Evolutionary conservation across 139 green algal genomes (phyloP).

Genomic region (Coccomyxa sp.): DNA sequence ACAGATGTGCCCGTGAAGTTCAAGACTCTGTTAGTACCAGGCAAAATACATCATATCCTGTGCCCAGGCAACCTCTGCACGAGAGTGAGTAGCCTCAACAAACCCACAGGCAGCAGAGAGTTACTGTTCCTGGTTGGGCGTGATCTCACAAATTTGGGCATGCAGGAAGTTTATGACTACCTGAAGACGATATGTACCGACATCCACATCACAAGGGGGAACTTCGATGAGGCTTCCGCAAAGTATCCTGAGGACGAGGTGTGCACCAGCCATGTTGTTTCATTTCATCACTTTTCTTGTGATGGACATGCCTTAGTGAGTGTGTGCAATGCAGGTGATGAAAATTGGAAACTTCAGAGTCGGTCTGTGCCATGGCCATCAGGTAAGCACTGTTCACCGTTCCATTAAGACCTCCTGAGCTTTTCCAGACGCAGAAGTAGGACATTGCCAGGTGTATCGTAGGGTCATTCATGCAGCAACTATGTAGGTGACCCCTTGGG

Average conservation of each 20-base stretch:
- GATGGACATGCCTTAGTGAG: neutral
- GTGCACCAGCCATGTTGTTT: neutral
- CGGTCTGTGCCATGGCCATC: slow-evolving; percentile 86
- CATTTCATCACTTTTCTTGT: neutral
- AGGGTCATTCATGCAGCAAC: neutral
- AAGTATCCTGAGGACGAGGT: slow-evolving; percentile 63
- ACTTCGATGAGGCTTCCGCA: slow-evolving; percentile 82
- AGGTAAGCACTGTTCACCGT: slow-evolving; percentile 34
- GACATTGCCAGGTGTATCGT: too few relatives aligned
- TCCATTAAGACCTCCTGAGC: neutral
- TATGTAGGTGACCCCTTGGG: slow-evolving; percentile 77
- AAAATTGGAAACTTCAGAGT: slow-evolving; percentile 80
- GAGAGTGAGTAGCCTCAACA: slow-evolving; percentile 37
- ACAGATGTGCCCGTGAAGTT: slow-evolving; percentile 86
- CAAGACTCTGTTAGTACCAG: slow-evolving; percentile 86
- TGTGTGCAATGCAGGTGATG: slow-evolving; percentile 55
- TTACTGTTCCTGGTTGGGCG: too few relatives aligned
- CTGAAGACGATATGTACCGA: slow-evolving; percentile 72
- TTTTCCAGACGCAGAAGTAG: neutral
- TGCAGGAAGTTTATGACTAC: slow-evolving; percentile 81
- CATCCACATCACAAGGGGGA: slow-evolving; percentile 73
- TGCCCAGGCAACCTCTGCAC: slow-evolving; percentile 88
- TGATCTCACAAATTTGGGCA: too few relatives aligned
- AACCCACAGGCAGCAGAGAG: too few relatives aligned
- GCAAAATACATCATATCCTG: slow-evolving; percentile 89